These are phyloP conservation scores for Antarctomyces pellizariae DNA, from an alignment of 495 filamentous ascomycete genomes.

Conservation along the genomic window DNA sequence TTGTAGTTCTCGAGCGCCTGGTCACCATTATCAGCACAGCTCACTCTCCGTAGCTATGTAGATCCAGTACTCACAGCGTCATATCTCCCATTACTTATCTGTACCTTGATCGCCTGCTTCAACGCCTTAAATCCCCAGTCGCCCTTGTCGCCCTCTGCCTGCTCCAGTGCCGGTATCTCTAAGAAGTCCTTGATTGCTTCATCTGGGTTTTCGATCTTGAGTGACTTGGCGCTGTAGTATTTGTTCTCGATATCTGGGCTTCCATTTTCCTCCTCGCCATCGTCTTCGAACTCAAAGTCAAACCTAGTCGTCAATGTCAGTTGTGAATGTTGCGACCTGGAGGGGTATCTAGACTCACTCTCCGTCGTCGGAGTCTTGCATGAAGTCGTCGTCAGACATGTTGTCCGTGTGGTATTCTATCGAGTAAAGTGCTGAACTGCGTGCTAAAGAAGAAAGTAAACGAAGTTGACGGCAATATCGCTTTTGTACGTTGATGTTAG, in stretches of 20 bases:
- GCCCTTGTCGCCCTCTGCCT: conserved; percentile 59
- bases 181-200: conserved; percentile 84
- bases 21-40: conserved; percentile 4
- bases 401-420: conserved; percentile 10
- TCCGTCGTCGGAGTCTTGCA: conserved; percentile 92
- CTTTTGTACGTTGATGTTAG: too few species aligned
- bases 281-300: conserved; percentile 89
- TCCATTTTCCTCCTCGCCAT: conserved; percentile 66
- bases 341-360: conserved; percentile 23
- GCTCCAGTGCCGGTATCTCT: conserved; percentile 57
- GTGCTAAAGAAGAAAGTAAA: neutral
- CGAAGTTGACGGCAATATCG: neutral
- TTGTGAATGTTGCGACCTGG: conserved; percentile 5
- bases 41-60: neutral
- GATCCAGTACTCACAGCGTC: conserved; percentile 35
- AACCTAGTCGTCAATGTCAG: conserved; percentile 30
- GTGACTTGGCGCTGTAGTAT: conserved; percentile 98
- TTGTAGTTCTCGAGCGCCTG: conserved; percentile 89
- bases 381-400: conserved; percentile 99
- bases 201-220: conserved; percentile 68
- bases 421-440: neutral
- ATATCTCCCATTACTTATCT: conserved; percentile 72
- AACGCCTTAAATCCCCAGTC: conserved; percentile 98
- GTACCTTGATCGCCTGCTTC: conserved; percentile 93
- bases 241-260: conserved; percentile 97